Evolutionary conservation across 179 eudicot genomes (phyloP).

Genomic region (Beta macrorhiza): DNA sequence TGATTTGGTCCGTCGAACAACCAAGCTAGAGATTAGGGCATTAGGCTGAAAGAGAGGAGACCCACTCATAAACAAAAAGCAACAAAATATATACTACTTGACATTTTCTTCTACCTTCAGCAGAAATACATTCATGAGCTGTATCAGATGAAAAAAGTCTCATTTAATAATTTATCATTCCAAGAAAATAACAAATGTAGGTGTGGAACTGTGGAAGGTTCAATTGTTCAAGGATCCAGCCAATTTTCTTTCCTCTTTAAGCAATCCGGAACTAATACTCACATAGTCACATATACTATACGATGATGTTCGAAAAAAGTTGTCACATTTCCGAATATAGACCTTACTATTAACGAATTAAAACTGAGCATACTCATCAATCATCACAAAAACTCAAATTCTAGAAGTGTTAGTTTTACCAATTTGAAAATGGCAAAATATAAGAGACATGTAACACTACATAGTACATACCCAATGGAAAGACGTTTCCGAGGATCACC

Average conservation of each 20-base stretch:
- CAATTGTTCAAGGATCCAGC: not conserved
- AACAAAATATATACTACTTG: too few species aligned
- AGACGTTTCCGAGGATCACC: constrained; percentile 78
- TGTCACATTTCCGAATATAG: too few species aligned
- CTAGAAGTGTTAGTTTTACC: too few species aligned
- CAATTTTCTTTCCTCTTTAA: not conserved
- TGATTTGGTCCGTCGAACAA: not conserved
- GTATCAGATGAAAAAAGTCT: not conserved
- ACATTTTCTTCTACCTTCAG: not conserved
- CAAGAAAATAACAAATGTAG: too few species aligned
- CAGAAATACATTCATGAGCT: not conserved
- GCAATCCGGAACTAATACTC: not conserved
- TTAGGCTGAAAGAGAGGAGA: not conserved
- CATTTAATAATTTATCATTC: too few species aligned
- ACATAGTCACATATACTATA: too few species aligned
- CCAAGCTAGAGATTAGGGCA: not conserved
- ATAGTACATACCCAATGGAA: constrained; percentile 47
- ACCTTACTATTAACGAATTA: too few species aligned
- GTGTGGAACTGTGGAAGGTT: not conserved
- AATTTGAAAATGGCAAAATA: not conserved
- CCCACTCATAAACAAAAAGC: too few species aligned
- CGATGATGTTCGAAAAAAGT: too few species aligned
- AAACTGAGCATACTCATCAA: too few species aligned
- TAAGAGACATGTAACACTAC: not conserved
- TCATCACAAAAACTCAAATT: too few species aligned